Base-by-base conservation (phyloP, 768 basidiomycete genomes). In the Piloderma croceum region DNA sequence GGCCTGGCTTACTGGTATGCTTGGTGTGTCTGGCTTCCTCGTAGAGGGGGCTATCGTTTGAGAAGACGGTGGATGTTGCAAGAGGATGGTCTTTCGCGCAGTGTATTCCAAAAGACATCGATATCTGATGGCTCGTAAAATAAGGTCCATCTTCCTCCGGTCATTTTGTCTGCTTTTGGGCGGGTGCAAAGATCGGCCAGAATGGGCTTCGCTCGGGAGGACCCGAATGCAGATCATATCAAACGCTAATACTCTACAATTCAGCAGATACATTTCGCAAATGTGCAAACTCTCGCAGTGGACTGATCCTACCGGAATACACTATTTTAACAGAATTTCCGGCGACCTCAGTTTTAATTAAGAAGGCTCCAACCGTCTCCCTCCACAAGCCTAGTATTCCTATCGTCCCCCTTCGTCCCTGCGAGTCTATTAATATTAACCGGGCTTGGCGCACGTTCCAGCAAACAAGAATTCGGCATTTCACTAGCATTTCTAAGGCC, bases 1-100 rank as follows among this genome's bases (percentile, higher is more conserved):
- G 80, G 79, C 0, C 51, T 71, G 1, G 49, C 60, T 7, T 83
- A 81, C 54, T 83, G 81, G 81, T 72, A 71, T 41, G 47, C 73
- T 6, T 68, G 69, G 64, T 65, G 69, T 38, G 50, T 64, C 12
- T 75, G 70, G 70, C 59, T 76, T 23, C 81, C 81, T 3, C 50
- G 48, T 43, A 62, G 50, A 43, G 59, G 60, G 11, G 70, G 74
- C 41, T 82, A 80, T 49, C 58, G n/a, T 29, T 60, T 82, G 4
- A 58, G 65, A 49, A 63, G 74, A 25, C 66, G 68, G 35, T 70
- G 65, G 52, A 58, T 71, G 12, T 41, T 69, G 7, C 72, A 78
- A 47, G 70, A 73, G 6, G 79, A 83, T 51, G 80, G 81, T 0
- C 68, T 78, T 6, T 60, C 77, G n/a, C 63, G 79, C 44, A 71